Base-by-base conservation (phyloP, 2,329 filamentous ascomycete genomes). In the Sporothrix euskadiensis region DNA sequence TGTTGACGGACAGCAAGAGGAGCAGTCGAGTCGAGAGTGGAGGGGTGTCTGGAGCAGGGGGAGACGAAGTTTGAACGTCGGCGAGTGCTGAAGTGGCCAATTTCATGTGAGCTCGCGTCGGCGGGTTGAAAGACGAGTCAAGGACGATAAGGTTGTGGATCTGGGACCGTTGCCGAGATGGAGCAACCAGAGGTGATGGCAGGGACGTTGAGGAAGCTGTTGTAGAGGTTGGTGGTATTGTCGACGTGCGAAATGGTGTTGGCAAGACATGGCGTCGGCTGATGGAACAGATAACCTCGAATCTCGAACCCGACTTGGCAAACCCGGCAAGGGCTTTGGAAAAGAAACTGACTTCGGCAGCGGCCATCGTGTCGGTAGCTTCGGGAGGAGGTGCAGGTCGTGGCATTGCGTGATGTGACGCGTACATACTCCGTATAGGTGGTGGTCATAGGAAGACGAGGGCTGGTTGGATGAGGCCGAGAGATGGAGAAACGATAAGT, bases 61-160 rank as follows among this genome's bases (percentile, higher is more conserved):
- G 49, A 49, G 44, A 7, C 1, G 22, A 7, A 8, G 22, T 12
- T 32, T 77, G 72, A 19, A 75, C 69, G 6, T 73, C 52, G 26
- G 44, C 76, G 72, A 86, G 71, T 0, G 88, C 88, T 1, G 86
- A 85, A 0, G 82, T 79, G 0, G 85, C 87, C 84, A 92, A 90
- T 73, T 82, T 82, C 59, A 85, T 81, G 79, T 92, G 90, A 2
- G 89, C 90, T 8, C 83, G 81, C 0, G 90, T 91, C 0, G 90
- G 90, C 35, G 90, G 90, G 78, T 92, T 91, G 83, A 91, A 92
- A 74, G 88, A 90, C 69, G 89, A 90, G 80, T 92, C 90, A 65
- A 91, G 85, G 72, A 91, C 82, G 71, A 91, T 81, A 73, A 92
- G 82, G 22, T 44, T 71, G 19, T 26, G 74, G 2, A 74, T 65